Percentiles rank a stretch among this genome's conserved stretches.
Conservation (phyloP, 192 early-diverging fungal species). For the Backusella liffmaniae region DNA sequence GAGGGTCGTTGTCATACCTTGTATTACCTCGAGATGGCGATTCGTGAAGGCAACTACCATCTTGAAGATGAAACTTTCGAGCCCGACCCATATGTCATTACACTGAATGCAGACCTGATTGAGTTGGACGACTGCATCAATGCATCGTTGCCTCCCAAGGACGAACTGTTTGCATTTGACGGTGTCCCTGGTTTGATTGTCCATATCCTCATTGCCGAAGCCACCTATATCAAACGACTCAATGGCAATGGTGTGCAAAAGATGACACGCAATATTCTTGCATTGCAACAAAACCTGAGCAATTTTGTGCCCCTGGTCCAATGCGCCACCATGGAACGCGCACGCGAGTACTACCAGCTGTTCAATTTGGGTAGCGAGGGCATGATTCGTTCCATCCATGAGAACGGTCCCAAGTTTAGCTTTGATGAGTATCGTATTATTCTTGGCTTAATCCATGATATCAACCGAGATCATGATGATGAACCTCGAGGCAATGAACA, state of each 20-base stretch:
- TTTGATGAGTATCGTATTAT: constrained; percentile 83
- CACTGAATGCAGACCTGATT: constrained; percentile 78
- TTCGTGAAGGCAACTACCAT: constrained; percentile 84
- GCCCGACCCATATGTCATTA: constrained; percentile 85
- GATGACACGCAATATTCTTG: constrained; percentile 80
- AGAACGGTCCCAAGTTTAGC: constrained; percentile 58
- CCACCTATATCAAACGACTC: constrained; percentile 63
- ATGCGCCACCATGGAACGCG: constrained; percentile 66
- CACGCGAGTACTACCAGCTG: constrained; percentile 74
- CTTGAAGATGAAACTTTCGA: constrained; percentile 77
- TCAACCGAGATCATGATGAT: constrained; percentile 24
- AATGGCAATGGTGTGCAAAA: constrained; percentile 72
- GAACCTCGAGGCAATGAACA: background rate
- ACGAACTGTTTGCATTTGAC: constrained; percentile 78
- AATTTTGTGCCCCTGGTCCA: constrained; percentile 67
- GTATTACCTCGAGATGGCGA: constrained; percentile 86
- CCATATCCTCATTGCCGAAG: constrained; percentile 64
- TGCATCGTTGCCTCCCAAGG: constrained; percentile 57
- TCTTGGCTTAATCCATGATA: constrained; percentile 66
- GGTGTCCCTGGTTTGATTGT: constrained; percentile 77
- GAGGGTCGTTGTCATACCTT: constrained; percentile 85
- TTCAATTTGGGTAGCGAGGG: constrained; percentile 51
- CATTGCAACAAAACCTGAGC: constrained; percentile 85
- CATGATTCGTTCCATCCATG: constrained; percentile 48
- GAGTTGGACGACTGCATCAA: constrained; percentile 72